Evolutionary conservation across 2,329 filamentous ascomycete genomes (phyloP), one percentile per base, ranked within the genome.

Genomic region (Fusarium setosum): DNA sequence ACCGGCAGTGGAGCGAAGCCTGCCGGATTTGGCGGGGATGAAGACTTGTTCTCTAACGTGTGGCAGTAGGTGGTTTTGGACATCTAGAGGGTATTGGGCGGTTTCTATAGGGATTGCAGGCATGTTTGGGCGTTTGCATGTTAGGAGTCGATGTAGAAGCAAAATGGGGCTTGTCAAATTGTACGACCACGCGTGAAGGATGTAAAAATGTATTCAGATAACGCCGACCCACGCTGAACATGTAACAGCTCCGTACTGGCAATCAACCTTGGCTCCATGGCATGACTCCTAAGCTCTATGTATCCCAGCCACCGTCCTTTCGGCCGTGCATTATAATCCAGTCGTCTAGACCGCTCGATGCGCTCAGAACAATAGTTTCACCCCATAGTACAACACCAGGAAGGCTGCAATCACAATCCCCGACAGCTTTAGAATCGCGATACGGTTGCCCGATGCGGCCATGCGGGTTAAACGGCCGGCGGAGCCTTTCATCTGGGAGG

Each of bases 1-100:
- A 75, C 79, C 29, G 73, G 81, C 18, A 77, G 76, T 47, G 77
- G 77, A 21, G 74, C 79, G 13, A 79, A 91, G 79, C 81, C 89
- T 31, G 80, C 85, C 23, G 80, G 84, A 20, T 87, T 90, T 68
- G 89, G 86, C 18, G 88, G 84, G 52, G 89, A 88, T 54, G 95
- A 97, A 68, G 95, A 98, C 80, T 77, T 98, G 72, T 98, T 98
- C 79, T 94, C 91, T 29, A 98, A 98, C 78, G 95, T 98, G 48
- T 98, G 95, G 95, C 87, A 94, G 81, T 97, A 79, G 59, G 48
- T n/a, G 17, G 29, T 21, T 54, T 49, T 56, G 60, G 50, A 56
- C 41, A 63, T 55, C 41, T 59, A 60, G 55, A 63, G 51, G 63
- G 18, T 41, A 56, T 49, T 40, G 53, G 41, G 26, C 35, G 54